Evolutionary conservation across 108 stramenopile species (phyloP), one percentile per base, ranked within the genome.

Genomic region (Cylindrotheca fusiformis): DNA sequence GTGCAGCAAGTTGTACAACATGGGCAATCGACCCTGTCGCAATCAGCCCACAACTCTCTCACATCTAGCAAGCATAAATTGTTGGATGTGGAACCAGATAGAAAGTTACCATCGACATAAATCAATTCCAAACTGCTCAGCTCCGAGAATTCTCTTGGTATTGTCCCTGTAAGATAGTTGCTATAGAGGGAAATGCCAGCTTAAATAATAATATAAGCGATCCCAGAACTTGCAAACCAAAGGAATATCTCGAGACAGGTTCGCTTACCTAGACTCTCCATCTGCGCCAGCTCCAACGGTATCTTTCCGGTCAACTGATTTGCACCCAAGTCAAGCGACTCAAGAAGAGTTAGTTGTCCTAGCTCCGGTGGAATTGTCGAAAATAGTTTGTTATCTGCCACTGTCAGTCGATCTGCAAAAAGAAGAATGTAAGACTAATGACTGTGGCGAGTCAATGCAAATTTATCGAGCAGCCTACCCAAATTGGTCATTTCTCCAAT

Each of bases 331-430:
- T 72, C 60, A 12, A 80, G 62, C 3, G 52, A 2, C 3, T 32
- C 65, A 0, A 81, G 59, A 8, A 68, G 44, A 1, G 57, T 46
- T 47, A 81, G 47, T 18, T 54, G 54, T 55, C 79, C 71, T 6
- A 81, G 8, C 41, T 81, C 79, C 32, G 58, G 23, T 2, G 79
- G 79, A 30, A 81, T 58, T 0, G 62, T 52, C 1, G 74, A 71
- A 36, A 60, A 52, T 18, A 80, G 60, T 3, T 67, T 71, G 71
- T 80, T 80, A 0, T 72, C 64, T 27, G 49, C 59, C 32, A 68
- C 20, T 22, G 29, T 48, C 21, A 76, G 28, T 4, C 65, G 57
- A 28, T 32, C 55, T 57, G 55, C 10, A 20, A 52, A 25, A 6
- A 3, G 33, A 25, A 48, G 17, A 48, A 26, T 18, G 17, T 25